phyloP scores from a whole-genome alignment of 257 asterid genomes.

The Nicotiana undulata region DNA sequence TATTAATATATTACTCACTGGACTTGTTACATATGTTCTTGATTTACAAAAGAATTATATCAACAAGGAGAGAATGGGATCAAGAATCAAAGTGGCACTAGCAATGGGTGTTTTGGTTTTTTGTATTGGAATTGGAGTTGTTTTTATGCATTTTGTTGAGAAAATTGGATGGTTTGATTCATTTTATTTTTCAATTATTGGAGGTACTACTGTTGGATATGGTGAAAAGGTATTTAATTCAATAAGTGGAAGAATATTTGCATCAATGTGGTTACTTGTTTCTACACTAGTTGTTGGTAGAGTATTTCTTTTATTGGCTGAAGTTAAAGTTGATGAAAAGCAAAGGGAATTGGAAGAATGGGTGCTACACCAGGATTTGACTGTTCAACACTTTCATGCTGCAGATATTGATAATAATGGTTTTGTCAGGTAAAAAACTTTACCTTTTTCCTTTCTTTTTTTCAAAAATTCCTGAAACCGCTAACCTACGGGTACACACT shows the following conservation, averaged over 20 bases:
- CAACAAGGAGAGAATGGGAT: slow-evolving; percentile 89
- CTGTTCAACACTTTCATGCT: slow-evolving; percentile 79
- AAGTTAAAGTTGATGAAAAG: slow-evolving; percentile 78
- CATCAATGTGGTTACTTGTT: slow-evolving; percentile 85
- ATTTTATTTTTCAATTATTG: slow-evolving; percentile 80
- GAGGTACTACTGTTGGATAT: slow-evolving; percentile 90
- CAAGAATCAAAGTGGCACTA: slow-evolving; percentile 65
- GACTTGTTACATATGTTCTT: slow-evolving; percentile 75
- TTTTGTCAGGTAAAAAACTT: slow-evolving; percentile 48
- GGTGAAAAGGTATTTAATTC: slow-evolving; percentile 79
- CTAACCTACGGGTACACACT: no score
- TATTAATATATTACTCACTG: slow-evolving; percentile 60
- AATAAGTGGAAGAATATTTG: slow-evolving; percentile 68
- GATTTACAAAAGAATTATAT: slow-evolving; percentile 82
- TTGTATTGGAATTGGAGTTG: slow-evolving; percentile 78
- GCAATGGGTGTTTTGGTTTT: slow-evolving; percentile 72
- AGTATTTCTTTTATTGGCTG: slow-evolving; percentile 86
- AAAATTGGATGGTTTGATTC: slow-evolving; percentile 64
- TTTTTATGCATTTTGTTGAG: slow-evolving; percentile 75
- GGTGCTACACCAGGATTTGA: slow-evolving; percentile 81
- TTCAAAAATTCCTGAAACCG: no score
- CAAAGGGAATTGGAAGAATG: slow-evolving; percentile 75
- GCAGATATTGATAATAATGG: slow-evolving; percentile 85
- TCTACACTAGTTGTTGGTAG: slow-evolving; percentile 85
- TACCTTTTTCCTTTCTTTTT: background rate